Evolutionary conservation across 257 asterid genomes (phyloP), one percentile per base, ranked within the genome.

Genomic region (Ballota nigra): DNA sequence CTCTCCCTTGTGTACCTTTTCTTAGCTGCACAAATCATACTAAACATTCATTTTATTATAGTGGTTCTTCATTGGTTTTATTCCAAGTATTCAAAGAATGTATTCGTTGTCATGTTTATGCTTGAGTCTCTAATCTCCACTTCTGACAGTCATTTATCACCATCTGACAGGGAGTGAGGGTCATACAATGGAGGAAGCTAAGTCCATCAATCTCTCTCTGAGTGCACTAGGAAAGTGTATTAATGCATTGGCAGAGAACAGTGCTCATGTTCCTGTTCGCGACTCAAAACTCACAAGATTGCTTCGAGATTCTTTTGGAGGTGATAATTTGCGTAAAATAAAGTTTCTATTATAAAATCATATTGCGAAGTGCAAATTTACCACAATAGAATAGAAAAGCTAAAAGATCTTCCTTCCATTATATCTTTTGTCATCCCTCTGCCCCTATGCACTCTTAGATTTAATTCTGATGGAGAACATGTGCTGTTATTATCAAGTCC

Each of bases 271-370:
- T 72, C 97, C 96, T 57, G 90, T 90, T 26, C 92, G 98, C 20
- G 98, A 92, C 74, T 92, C 98, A 38, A 92, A 90, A 84, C 88
- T 92, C 70, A 92, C 98, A 53, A 87, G 98, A 69, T 71, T 92
- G 83, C 98, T 92, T 73, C 89, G 89, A 55, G 97, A 92, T 86
- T 92, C 98, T 62, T 90, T 92, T 83, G 98, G 98, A 87, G 98
- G 98, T 90, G 72, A 80, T 49, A 43, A 53, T 75, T 70, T 71
- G 69, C 63, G 11, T 45, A 18, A 51, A 28, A 15, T 34, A 40
- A 66, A 45, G 47, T 23, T 63, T 6, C 18, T 38, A 43, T 23
- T 15, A 33, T 49, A 4, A 26, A 68, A 63, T 61, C 36, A 43
- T 60, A 19, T 53, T 66, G 34, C 29, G 66, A 36, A 28, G 2